A percentile compares a stretch with the other conserved stretches of the same genome.
phyloP scores from a whole-genome alignment of 768 basidiomycete genomes.

The Termitomyces sp. region DNA sequence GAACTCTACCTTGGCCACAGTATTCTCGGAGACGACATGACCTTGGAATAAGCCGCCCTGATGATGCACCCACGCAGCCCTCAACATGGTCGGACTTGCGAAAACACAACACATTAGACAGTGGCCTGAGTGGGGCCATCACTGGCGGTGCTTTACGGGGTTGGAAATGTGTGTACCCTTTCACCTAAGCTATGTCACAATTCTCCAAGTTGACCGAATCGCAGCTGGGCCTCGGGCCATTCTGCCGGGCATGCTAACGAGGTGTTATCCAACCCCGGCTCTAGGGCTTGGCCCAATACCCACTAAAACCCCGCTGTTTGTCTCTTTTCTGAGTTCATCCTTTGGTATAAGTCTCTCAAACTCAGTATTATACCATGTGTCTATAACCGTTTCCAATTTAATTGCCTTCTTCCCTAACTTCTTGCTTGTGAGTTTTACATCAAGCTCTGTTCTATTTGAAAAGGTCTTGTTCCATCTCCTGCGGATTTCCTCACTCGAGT shows the following conservation, averaged over 20 bases:
- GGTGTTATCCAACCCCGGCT: no score
- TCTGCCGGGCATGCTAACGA: slow-evolving; percentile 55
- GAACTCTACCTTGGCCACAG: slow-evolving; percentile 37
- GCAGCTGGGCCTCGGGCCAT: slow-evolving; percentile 59
- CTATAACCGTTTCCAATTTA: no score
- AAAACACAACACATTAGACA: slow-evolving; percentile 59
- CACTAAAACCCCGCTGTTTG: no score
- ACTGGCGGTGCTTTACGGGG: slow-evolving; percentile 57
- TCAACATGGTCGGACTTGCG: slow-evolving; percentile 51
- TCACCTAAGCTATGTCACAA: background rate
- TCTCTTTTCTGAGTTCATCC: no score
- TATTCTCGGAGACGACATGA: slow-evolving; percentile 38
- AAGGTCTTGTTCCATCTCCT: no score
- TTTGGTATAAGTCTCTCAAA: no score
- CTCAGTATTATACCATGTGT: no score
- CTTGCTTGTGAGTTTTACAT: no score
- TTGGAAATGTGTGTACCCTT: slow-evolving; percentile 45
- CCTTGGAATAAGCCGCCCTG: slow-evolving; percentile 14
- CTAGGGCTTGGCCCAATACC: no score
- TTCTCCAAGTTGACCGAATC: background rate
- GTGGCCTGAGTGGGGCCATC: slow-evolving; percentile 63
- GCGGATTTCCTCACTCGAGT: no score
- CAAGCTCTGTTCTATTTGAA: no score
- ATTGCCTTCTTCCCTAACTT: no score
- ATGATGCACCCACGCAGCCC: slow-evolving; percentile 2